Evolutionary conservation across 352 stramenopile species (phyloP), one percentile per base, ranked within the genome.

Genomic region (Globisporangium iwayamae): DNA sequence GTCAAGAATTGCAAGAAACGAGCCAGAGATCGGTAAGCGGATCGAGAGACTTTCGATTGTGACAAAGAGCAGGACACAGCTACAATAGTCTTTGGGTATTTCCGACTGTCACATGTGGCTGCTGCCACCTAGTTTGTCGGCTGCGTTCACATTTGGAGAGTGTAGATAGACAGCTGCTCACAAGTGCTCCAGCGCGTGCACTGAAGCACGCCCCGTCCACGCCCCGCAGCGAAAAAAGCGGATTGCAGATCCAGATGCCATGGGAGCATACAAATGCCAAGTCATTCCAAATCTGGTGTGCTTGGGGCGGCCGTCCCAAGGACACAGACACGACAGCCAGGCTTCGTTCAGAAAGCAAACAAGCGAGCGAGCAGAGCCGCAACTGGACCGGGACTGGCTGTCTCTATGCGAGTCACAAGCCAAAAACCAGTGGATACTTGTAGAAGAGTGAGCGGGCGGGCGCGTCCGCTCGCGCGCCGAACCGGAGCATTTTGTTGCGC

Each of bases 131-230:
- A 45, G 7, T 45, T n/a, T 14, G 9, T 14, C 36, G 14, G 36
- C 36, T 41, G 36, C 36, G 13, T 46, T 3, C 14, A 18, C 39
- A 46, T n/a, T 2, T 4, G 22, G 46, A 7, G 3, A 52, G 46
- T 52, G 18, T 16, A 25, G 16, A 52, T 32, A 52, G 46, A 28
- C 4, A 20, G 20, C 25, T 52, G 1, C 14, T 7, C 16, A 56
- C 41, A 56, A 41, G 4, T 32, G 52, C 45, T 30, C 25, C 18
- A 22, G 14, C 43, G 9, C 2, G 32, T 8, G 43, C 16, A 4
- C 50, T 56, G 50, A 56, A 56, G 52, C 32, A 45, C 20, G 52
- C 8, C 52, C 52, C 32, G 52, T 57, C 52, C 52, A 57, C 32
- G 43, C 52, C 52, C 52, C 18, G 2, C 52, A 45, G 10, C 22